Evolutionary conservation across 495 filamentous ascomycete genomes (phyloP), one percentile per base, ranked within the genome.

Genomic region (Penicillium tannophilum): DNA sequence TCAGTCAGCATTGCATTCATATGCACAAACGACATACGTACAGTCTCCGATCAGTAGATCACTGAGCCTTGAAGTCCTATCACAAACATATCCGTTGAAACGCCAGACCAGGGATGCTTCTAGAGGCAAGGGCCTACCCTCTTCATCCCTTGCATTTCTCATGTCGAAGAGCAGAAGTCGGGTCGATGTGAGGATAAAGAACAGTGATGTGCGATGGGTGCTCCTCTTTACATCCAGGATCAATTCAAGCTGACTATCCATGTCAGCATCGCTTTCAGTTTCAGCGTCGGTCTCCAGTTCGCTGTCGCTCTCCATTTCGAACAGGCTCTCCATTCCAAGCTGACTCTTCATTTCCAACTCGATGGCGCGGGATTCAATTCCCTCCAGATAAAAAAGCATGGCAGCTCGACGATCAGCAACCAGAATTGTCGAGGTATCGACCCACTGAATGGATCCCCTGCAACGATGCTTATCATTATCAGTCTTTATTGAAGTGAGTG

Each of bases 161-260:
- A 77, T 26, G 56, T 76, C 72, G 45, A 79, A 65, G 69, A 74
- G 79, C 11, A 78, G 67, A 7, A 83, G 62, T 23, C 74, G 69
- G 23, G 63, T 66, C 6, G 76, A 83, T 8, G 85, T 89, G 44
- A 86, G 69, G 28, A 89, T 66, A 61, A 82, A 88, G 12, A 84
- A 67, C 24, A 86, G 79, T 8, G 77, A 78, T 5, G 60, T 52
- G 48, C 81, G 71, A n/a, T 70, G 64, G 19, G 72, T 61, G 50
- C 79, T 84, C 51, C 74, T 66, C 35, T 77, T 76, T 16, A 85
- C 53, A 51, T 81, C 80, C 23, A 89, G 60, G n/a, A 89, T 82
- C 73, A 79, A 82, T 62, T 82, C 79, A 3, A 70, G 73, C 43
- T 68, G 65, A 42, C 62, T 69, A 1, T 28, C 6, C 6, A 4